Conservation (phyloP, 2,329 filamentous ascomycete genomes). For the Myriosclerotinia curreyana region DNA sequence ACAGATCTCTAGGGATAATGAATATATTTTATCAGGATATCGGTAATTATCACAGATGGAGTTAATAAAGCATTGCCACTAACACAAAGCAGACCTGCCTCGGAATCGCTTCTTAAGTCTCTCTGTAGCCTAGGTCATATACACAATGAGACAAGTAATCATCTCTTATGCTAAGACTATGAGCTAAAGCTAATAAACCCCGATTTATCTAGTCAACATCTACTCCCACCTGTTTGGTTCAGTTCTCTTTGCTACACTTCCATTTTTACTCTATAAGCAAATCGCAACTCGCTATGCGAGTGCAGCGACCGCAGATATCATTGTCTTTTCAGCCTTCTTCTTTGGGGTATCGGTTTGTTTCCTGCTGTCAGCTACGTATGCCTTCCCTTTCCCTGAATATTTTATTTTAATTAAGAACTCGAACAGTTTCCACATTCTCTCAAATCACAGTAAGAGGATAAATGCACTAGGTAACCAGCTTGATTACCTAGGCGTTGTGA, state of each 20-base stretch:
- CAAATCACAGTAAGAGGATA: slow-evolving; percentile 42
- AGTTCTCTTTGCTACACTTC: slow-evolving; percentile 36
- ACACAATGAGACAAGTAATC: slow-evolving; percentile 24
- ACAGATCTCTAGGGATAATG: slow-evolving; percentile 20
- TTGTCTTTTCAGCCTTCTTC: slow-evolving; percentile 44
- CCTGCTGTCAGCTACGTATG: slow-evolving; percentile 39
- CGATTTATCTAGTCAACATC: slow-evolving; percentile 43
- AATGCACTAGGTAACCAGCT: slow-evolving; percentile 41
- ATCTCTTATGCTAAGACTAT: background rate
- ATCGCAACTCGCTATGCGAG: slow-evolving; percentile 40
- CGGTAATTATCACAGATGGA: slow-evolving; percentile 9
- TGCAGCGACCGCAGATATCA: slow-evolving; percentile 39
- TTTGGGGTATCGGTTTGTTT: slow-evolving; percentile 43
- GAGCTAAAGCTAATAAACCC: slow-evolving; percentile 30
- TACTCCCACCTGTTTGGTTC: slow-evolving; percentile 47
- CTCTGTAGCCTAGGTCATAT: slow-evolving; percentile 19
- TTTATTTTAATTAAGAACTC: background rate
- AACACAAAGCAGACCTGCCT: slow-evolving; percentile 10
- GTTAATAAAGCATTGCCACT: background rate
- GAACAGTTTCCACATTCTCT: slow-evolving; percentile 39
- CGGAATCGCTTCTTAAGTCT: slow-evolving; percentile 21
- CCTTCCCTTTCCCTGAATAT: too few relatives aligned
- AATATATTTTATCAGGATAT: slow-evolving; percentile 24
- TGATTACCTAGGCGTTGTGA: slow-evolving; percentile 43
- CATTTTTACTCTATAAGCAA: slow-evolving; percentile 36